These are phyloP conservation scores for Amanita pallidorosea DNA, from an alignment of 768 basidiomycete genomes.

Conservation along the genomic window DNA sequence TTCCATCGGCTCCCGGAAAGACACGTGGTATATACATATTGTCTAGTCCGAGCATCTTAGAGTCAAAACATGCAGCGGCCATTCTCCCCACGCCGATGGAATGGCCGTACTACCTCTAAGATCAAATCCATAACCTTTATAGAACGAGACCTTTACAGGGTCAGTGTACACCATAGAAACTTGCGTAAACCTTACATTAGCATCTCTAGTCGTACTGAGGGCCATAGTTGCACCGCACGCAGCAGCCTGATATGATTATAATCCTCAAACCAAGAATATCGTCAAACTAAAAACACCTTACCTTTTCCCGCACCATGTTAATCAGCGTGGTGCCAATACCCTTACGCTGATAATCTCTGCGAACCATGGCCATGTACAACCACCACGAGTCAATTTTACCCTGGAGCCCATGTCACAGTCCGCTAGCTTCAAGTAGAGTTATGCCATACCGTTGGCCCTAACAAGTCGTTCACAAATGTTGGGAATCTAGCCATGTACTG, in stretches of 20 bases:
- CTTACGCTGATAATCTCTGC: constrained; percentile 15
- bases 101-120: constrained; percentile 12
- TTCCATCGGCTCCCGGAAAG: no score
- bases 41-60: no score
- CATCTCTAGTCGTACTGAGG: constrained; percentile 12
- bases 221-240: constrained; percentile 10
- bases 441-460: constrained; percentile 13
- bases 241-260: constrained; percentile 8
- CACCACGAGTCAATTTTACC: constrained; percentile 18
- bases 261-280: background rate
- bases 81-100: constrained; percentile 17
- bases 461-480: constrained; percentile 11
- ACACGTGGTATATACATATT: no score
- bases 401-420: constrained; percentile 7
- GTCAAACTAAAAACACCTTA: background rate
- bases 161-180: background rate
- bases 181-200: constrained; percentile 10
- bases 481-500: constrained; percentile 14
- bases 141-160: constrained; percentile 12
- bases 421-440: background rate
- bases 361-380: constrained; percentile 18
- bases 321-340: constrained; percentile 16
- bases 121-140: constrained; percentile 11
- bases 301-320: constrained; percentile 17
- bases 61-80: constrained; percentile 15